phyloP scores from a whole-genome alignment of 78 protist genomes.

The Speleostelium caveatum region DNA sequence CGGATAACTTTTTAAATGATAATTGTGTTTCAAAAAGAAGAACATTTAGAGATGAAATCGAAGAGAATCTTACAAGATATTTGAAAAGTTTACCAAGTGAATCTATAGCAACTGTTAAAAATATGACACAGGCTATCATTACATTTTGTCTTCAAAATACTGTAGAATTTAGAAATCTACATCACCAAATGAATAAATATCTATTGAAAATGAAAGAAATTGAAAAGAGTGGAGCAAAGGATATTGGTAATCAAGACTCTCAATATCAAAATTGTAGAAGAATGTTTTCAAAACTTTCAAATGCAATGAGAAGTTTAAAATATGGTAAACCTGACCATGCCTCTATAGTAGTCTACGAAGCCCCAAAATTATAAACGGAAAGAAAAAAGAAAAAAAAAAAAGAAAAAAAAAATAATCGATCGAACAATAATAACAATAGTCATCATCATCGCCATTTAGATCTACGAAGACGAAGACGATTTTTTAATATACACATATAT shows the following conservation, averaged over 20 bases:
- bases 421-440: not conserved
- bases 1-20: conserved; percentile 56
- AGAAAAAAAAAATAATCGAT: not conserved
- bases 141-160: conserved; percentile 66
- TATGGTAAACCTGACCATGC: conserved; percentile 77
- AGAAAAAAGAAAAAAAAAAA: not conserved
- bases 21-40: not conserved
- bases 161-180: conserved; percentile 34
- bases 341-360: conserved; percentile 66
- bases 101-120: not conserved
- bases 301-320: conserved; percentile 31
- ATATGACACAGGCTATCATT: conserved; percentile 48
- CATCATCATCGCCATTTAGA: too few relatives aligned
- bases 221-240: conserved; percentile 3
- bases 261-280: conserved; percentile 38
- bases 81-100: conserved; percentile 12
- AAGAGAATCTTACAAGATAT: conserved; percentile 34
- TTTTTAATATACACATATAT: not conserved
- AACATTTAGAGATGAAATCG: conserved; percentile 43
- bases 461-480: too few relatives aligned
- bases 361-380: too few relatives aligned
- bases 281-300: conserved; percentile 16
- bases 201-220: conserved; percentile 57
- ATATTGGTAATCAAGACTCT: conserved; percentile 7
- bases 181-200: conserved; percentile 30